A percentile compares a stretch with the other conserved stretches of the same genome.
Conservation (phyloP, 345 rosid species). For the Limnanthes douglasii region DNA sequence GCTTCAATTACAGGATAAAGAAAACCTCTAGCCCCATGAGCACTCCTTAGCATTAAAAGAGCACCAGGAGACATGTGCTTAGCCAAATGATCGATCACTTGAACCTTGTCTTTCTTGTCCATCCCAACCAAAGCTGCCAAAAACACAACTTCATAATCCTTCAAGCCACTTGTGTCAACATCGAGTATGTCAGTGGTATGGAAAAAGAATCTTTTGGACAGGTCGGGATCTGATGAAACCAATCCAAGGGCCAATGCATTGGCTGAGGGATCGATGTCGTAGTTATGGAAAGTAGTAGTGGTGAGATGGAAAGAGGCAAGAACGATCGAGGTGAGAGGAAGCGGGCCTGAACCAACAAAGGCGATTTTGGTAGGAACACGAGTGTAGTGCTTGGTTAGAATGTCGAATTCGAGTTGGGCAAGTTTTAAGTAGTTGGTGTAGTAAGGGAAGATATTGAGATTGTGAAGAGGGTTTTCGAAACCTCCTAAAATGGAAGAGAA, state of each 20-base stretch:
- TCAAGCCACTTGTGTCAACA: constrained; percentile 30
- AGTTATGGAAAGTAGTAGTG: constrained; percentile 53
- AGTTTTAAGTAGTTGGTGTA: constrained; percentile 67
- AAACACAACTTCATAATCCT: constrained; percentile 73
- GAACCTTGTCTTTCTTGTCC: constrained; percentile 55
- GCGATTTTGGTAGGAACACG: constrained; percentile 31
- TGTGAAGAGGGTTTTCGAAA: constrained; percentile 43
- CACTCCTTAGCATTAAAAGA: constrained; percentile 54
- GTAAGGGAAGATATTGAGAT: constrained; percentile 60
- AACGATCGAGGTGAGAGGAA: constrained; percentile 67
- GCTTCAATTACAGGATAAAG: constrained; percentile 65
- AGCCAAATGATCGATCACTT: constrained; percentile 48
- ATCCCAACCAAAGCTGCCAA: constrained; percentile 92
- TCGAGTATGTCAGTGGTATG: constrained; percentile 54
- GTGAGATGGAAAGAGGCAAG: constrained; percentile 51
- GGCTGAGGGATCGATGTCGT: constrained; percentile 50
- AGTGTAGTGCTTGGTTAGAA: constrained; percentile 25
- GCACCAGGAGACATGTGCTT: constrained; percentile 72
- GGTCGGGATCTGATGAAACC: constrained; percentile 35
- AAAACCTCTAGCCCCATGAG: constrained; percentile 80
- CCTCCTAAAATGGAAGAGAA: constrained; percentile 46
- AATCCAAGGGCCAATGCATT: constrained; percentile 33
- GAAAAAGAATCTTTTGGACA: constrained; percentile 55
- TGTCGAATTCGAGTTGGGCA: constrained; percentile 43
- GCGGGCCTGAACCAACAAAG: constrained; percentile 86